These are phyloP conservation scores for Salicornia ramosissima DNA, from an alignment of 148 eudicot species.

Conservation along the genomic window DNA sequence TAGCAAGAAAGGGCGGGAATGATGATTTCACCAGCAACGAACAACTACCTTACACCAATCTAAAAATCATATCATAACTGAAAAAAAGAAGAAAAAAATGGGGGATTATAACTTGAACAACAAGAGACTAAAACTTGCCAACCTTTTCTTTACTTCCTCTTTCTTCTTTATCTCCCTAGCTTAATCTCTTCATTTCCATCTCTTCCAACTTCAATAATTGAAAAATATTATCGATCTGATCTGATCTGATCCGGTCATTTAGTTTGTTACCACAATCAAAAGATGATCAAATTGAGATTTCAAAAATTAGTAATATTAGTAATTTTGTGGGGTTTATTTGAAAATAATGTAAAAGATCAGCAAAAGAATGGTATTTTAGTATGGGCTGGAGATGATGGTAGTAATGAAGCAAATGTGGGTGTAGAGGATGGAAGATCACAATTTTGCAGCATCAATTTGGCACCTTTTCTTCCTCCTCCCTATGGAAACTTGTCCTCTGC, in stretches of 20 bases:
- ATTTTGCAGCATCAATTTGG: conserved; percentile 65
- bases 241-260: too few relatives aligned
- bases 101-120: conserved; percentile 24
- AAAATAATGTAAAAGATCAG: background rate
- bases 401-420: conserved; percentile 7
- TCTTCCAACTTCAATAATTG: conserved; percentile 4
- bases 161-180: background rate
- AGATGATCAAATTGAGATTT: conserved; percentile 26
- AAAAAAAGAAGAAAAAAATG: too few relatives aligned
- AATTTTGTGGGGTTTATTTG: conserved; percentile 1
- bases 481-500: conserved; percentile 57
- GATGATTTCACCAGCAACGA: conserved; percentile 27
- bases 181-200: conserved; percentile 13
- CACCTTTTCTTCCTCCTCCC: conserved; percentile 76
- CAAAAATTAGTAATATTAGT: conserved; percentile 1
- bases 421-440: conserved; percentile 16
- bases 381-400: conserved; percentile 19
- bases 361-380: conserved; percentile 7
- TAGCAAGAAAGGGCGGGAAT: conserved; percentile 28
- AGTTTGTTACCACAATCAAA: background rate
- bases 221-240: too few relatives aligned
- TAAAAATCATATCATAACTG: conserved; percentile 27
- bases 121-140: conserved; percentile 36
- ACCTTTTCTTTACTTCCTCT: conserved; percentile 18
- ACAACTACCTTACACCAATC: conserved; percentile 28